phyloP scores from a whole-genome alignment of 2,329 filamentous ascomycete genomes.

The Neonectria ditissima region DNA sequence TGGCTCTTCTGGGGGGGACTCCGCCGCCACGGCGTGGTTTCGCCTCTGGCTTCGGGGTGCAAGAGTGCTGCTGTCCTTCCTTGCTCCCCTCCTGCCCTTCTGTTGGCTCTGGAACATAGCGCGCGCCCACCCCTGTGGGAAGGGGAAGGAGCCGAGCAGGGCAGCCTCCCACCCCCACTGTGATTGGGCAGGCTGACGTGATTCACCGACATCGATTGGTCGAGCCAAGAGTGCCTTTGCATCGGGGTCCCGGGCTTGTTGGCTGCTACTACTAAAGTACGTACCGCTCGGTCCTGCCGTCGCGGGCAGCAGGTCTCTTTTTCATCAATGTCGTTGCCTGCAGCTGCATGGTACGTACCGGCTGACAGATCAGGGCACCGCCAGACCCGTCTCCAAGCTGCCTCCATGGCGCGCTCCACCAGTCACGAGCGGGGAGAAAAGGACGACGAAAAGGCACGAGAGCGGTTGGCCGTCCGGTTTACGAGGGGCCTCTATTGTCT shows the following conservation, averaged over 20 bases:
- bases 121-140: background rate
- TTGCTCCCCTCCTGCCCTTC: background rate
- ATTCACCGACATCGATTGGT: background rate
- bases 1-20: constrained; percentile 12
- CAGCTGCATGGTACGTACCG: background rate
- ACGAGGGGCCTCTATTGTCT: background rate
- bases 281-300: constrained; percentile 1
- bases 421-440: constrained; percentile 6
- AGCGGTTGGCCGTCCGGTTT: background rate
- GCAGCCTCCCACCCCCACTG: too few species aligned
- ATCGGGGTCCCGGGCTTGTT: background rate
- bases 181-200: background rate
- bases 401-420: background rate
- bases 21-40: background rate
- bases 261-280: background rate
- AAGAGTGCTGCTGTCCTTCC: background rate
- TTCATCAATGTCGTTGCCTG: background rate
- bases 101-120: constrained; percentile 6
- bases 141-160: background rate
- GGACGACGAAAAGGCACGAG: background rate
- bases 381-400: too few species aligned
- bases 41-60: background rate
- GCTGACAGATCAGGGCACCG: background rate
- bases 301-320: background rate
- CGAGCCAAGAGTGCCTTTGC: background rate